These are phyloP conservation scores for Didymella pomorum DNA, from an alignment of 2,329 filamentous ascomycete species.

Conservation along the genomic window DNA sequence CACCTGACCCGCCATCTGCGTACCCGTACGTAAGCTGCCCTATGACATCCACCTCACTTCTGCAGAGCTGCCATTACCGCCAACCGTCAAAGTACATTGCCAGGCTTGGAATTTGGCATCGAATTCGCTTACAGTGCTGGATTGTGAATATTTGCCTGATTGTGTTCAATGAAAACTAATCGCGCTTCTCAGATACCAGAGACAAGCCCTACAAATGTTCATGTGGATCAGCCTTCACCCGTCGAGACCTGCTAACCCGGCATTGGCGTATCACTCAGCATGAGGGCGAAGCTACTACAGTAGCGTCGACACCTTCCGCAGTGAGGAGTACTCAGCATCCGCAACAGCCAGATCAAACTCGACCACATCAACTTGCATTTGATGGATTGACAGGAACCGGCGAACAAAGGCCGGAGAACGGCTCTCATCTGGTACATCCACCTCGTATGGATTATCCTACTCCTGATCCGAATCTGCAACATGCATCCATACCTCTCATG, in stretches of 20 bases:
- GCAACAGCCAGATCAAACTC: conserved; percentile 1
- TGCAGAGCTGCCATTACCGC: background rate
- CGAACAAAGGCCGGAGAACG: background rate
- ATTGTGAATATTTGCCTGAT: background rate
- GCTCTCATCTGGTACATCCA: conserved; percentile 5
- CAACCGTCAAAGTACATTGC: background rate
- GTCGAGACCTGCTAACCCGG: conserved; percentile 42
- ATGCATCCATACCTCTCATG: conserved; percentile 27
- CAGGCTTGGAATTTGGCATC: background rate
- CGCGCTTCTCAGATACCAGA: conserved; percentile 33
- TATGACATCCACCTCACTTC: background rate
- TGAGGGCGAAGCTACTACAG: conserved; percentile 16
- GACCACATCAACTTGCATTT: background rate
- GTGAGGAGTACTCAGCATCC: conserved; percentile 4
- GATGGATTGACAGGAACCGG: conserved; percentile 3
- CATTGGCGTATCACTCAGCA: conserved; percentile 44
- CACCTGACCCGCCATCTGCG: conserved; percentile 43
- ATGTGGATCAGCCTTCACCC: conserved; percentile 39
- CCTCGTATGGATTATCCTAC: conserved; percentile 25
- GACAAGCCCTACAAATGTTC: conserved; percentile 43
- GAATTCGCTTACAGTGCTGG: background rate
- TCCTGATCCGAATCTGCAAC: conserved; percentile 20
- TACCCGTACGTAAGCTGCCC: conserved; percentile 41
- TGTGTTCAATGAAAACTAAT: conserved; percentile 15
- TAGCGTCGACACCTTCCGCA: conserved; percentile 18